Evolutionary conservation across 805 yeast species (phyloP).

Genomic region (Lipomyces yamadae): DNA sequence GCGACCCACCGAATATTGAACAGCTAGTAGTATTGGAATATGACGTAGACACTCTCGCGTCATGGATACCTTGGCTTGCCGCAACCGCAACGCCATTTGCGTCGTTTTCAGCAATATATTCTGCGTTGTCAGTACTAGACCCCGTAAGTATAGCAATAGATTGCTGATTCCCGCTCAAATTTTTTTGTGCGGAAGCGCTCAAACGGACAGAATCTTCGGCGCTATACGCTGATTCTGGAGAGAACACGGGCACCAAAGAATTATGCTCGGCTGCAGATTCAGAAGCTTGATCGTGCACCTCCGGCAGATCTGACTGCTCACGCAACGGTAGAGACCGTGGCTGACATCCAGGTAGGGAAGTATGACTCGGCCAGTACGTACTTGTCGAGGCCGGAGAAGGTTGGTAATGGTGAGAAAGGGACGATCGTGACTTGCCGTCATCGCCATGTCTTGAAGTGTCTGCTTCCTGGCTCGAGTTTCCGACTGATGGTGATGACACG

Average conservation of each 20-base stretch:
- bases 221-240: background rate
- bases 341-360: background rate
- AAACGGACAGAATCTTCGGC: background rate
- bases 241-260: background rate
- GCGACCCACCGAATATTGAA: background rate
- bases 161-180: background rate
- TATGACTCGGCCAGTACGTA: background rate
- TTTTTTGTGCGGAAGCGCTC: background rate
- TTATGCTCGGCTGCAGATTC: background rate
- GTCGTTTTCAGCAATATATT: background rate
- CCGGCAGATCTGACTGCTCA: background rate
- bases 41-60: background rate
- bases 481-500: background rate
- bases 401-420: background rate
- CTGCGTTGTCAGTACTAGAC: background rate
- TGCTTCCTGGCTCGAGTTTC: background rate
- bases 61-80: background rate
- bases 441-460: background rate
- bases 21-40: background rate
- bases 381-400: background rate
- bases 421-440: background rate
- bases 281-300: background rate
- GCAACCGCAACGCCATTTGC: background rate
- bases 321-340: background rate
- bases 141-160: background rate